phyloP scores from a whole-genome alignment of 208 protist species.

The Angomonas deanei region DNA sequence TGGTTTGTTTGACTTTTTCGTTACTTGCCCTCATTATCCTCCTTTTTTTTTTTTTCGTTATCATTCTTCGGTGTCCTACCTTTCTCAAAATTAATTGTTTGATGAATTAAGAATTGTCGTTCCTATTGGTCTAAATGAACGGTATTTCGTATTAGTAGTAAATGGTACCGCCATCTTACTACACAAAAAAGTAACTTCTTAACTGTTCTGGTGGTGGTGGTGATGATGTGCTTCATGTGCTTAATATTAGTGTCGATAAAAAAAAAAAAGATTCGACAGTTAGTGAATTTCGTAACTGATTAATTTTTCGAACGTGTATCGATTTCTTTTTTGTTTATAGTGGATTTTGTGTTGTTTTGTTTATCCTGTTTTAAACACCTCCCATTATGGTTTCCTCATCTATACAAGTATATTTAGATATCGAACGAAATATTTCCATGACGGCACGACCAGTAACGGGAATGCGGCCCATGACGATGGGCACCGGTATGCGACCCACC shows the following conservation, averaged over 20 bases:
- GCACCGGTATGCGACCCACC: conserved; percentile 57
- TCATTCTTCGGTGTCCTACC: not conserved
- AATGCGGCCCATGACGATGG: conserved; percentile 56
- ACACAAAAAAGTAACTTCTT: too few relatives aligned
- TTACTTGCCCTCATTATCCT: not conserved
- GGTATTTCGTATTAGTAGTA: too few relatives aligned
- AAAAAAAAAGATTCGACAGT: too few relatives aligned
- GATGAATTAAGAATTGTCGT: not conserved
- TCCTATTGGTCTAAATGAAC: not conserved
- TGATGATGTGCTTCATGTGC: too few relatives aligned
- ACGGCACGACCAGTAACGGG: conserved; percentile 41
- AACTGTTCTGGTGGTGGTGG: too few relatives aligned
- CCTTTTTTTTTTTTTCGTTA: conserved; percentile 6
- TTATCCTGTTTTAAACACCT: not conserved
- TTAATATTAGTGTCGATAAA: too few relatives aligned
- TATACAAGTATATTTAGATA: not conserved
- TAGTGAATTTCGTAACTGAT: too few relatives aligned
- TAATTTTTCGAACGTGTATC: too few relatives aligned
- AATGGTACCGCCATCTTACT: too few relatives aligned
- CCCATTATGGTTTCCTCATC: not conserved
- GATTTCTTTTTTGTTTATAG: too few relatives aligned
- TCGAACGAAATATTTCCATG: conserved; percentile 17
- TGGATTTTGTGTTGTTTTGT: not conserved
- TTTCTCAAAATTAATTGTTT: not conserved
- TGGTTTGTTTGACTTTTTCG: not conserved